Evolutionary conservation across 164 flowering plant species (phyloP), one percentile per base, ranked within the genome.

Genomic region (Amborella trichopoda): DNA sequence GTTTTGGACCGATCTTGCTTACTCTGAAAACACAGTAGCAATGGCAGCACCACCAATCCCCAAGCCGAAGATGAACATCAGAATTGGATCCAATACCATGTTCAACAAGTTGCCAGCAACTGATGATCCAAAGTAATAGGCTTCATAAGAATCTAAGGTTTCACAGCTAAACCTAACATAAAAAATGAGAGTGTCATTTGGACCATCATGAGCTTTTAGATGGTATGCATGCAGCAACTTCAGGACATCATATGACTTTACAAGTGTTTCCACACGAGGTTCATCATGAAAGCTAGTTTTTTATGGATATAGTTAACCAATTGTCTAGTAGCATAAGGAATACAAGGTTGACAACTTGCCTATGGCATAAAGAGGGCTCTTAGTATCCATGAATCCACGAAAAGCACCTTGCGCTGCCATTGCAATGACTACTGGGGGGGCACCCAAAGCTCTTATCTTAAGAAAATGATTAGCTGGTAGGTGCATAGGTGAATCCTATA

Each of bases 331-430:
- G 30, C 27, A 3, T n/a, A 36, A 28, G 1, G n/a, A 6, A 14
- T 6, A 11, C 43, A 44, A 27, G 46, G 42, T 28, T 32, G 33
- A 45, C 20, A 60, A 64, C 90, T 73, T 68, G 57, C 98, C 82
- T 70, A 80, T 63, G 27, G 98, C 98, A 80, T 73, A 87, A 6
- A 91, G 54, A 49, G 99, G 99, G 40, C 95, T 87, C 71, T 80
- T 91, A 39, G 96, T 87, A 61, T 91, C 99, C 74, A 61, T 75
- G 55, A 87, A 82, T 62, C 99, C 99, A 61, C 99, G 99, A 58
- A 91, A 91, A 23, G 83, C 60, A 28, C 99, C 99, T 63, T 87
- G 99, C 22, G 93, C 95, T 58, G 96, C 99, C 50, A 91, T 88
- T 40, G 99, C 93, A 52, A 91, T 68, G 16, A 84, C 95, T 59